phyloP scores from a whole-genome alignment of 106 monocot species.

The Dendrobium nobile region DNA sequence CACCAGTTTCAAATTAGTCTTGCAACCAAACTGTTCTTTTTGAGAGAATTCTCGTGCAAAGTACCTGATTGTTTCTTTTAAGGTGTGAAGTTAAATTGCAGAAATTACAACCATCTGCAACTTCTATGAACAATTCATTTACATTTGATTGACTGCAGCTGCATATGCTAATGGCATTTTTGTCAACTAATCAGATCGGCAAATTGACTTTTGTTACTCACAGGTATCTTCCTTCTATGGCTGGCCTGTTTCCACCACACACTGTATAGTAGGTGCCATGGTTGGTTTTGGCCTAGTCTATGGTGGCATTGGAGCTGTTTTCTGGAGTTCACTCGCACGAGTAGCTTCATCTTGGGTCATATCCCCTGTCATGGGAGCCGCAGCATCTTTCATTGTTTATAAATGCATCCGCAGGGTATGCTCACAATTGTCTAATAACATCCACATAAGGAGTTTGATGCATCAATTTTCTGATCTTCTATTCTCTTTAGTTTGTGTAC shows the following conservation, averaged over 20 bases:
- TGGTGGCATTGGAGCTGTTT: constrained; percentile 81
- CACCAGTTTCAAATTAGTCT: too few relatives aligned
- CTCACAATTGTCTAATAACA: too few relatives aligned
- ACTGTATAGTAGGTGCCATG: constrained; percentile 98
- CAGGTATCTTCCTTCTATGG: constrained; percentile 96
- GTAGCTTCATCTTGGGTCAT: constrained; percentile 97
- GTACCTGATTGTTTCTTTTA: too few relatives aligned
- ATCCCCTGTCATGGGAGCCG: constrained; percentile 91
- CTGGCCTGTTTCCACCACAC: constrained; percentile 98
- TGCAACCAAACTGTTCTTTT: too few relatives aligned
- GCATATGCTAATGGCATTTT: not conserved
- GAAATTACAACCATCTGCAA: not conserved
- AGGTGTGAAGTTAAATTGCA: too few relatives aligned
- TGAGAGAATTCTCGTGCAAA: too few relatives aligned
- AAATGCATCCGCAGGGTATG: constrained; percentile 89
- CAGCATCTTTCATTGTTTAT: constrained; percentile 83
- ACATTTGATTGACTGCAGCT: not conserved
- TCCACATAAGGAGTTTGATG: too few relatives aligned
- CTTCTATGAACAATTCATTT: not conserved
- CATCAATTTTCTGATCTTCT: not conserved
- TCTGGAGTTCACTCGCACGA: constrained; percentile 83
- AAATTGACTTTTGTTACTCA: not conserved
- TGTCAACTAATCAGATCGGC: not conserved
- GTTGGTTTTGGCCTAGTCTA: constrained; percentile 91
- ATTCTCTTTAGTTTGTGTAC: constrained; percentile 68